Evolutionary conservation across 2,329 filamentous ascomycete species (phyloP).

Genomic region (Diaporthe eres): DNA sequence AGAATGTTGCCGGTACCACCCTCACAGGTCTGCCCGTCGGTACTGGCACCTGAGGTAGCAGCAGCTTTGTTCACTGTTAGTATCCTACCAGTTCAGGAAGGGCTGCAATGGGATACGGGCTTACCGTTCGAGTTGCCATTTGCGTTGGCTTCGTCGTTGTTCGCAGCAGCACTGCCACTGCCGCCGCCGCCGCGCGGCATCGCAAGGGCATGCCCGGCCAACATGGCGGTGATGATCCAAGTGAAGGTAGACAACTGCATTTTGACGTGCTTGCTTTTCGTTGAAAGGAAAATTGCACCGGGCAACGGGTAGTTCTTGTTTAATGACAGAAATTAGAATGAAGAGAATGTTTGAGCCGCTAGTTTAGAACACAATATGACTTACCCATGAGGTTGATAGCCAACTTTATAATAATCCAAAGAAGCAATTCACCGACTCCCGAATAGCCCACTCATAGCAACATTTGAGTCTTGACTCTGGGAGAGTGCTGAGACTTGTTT

Average conservation of each 20-base stretch:
- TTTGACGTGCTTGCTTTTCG: background rate
- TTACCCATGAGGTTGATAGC: background rate
- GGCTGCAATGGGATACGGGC: too few relatives aligned
- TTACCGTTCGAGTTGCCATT: background rate
- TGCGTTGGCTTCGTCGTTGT: background rate
- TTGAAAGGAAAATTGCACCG: background rate
- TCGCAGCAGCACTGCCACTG: background rate
- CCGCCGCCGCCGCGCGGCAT: background rate
- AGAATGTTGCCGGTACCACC: background rate
- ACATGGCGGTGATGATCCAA: conserved; percentile 8
- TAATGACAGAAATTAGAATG: background rate
- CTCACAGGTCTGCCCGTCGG: conserved; percentile 1
- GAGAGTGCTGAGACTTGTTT: background rate
- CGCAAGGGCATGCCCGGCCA: conserved; percentile 1
- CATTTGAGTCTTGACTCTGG: background rate
- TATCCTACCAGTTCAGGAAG: background rate
- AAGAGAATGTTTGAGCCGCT: background rate
- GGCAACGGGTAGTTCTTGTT: background rate
- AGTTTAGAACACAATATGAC: background rate
- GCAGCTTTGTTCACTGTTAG: background rate
- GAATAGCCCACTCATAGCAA: background rate
- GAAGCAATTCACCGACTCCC: background rate
- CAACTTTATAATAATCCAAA: background rate
- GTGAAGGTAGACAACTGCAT: conserved; percentile 1
- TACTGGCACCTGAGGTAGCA: background rate